Evolutionary conservation across 345 rosid species (phyloP), one percentile per base, ranked within the genome.

Genomic region (Carallia pectinifolia): DNA sequence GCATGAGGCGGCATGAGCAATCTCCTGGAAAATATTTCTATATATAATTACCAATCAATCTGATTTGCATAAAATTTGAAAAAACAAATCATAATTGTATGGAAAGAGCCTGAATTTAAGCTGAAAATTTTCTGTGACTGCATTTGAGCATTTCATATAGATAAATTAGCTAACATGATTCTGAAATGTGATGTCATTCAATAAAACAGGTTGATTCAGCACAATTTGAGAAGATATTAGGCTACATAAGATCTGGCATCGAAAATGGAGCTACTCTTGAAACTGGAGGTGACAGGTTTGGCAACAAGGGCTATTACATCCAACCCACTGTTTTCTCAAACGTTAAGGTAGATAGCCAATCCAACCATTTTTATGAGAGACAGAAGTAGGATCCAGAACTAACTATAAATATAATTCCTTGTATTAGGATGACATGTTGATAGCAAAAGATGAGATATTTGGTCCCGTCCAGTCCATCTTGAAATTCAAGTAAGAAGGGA

Each of bases 251-350:
- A 68, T 66, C 83, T 34, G 98, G 98, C 27, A 60, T 90, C 59
- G 95, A 90, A 12, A 37, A 82, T 81, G 97, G 97, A 79, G 98
- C 98, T 15, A 90, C 88, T 19, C 97, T 94, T 62, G 89, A 94
- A 82, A 27, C 95, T 27, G 98, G 98, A 62, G 98, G 98, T 40
- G 96, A 83, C 1, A 78, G 84, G 71, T 60, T 84, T 67, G 97
- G 98, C 56, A 54, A 81, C 71, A 85, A 73, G 73, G 98, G 98
- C 60, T 92, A 81, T 84, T 94, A 87, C 63, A 75, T 94, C 66
- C 85, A 91, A 78, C 98, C 98, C 12, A 94, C 98, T n/a, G 98
- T 94, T 64, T 94, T 94, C 90, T 91, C 98, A 39, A 74, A 90
- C 61, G 98, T 94, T 23, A 64, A 85, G 89, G 97, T 94, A 79